phyloP scores from a whole-genome alignment of 2,329 filamentous ascomycete species.

The Biscogniauxia mediterranea region DNA sequence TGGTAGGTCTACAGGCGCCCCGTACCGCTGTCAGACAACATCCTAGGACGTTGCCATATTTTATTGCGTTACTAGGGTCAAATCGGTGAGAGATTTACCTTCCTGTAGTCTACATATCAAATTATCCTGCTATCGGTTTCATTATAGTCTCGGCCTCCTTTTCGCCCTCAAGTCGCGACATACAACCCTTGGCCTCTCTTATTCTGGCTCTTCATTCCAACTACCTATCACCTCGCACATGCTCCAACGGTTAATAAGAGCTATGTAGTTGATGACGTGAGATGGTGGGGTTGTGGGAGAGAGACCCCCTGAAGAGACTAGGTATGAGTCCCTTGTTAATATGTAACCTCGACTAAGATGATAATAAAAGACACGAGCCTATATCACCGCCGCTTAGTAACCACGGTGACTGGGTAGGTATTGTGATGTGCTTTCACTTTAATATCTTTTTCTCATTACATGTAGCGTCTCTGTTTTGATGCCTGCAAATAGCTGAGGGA shows the following conservation, averaged over 20 bases:
- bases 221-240: background rate
- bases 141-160: background rate
- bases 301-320: background rate
- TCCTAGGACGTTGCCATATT: background rate
- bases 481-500: background rate
- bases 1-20: background rate
- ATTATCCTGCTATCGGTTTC: background rate
- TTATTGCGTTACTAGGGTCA: background rate
- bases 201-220: background rate
- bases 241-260: background rate
- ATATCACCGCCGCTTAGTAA: background rate
- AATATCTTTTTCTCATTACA: background rate
- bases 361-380: background rate
- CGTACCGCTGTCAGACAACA: background rate
- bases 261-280: background rate
- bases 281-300: background rate
- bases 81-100: background rate
- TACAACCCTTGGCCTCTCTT: background rate
- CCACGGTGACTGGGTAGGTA: background rate
- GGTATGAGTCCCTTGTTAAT: background rate
- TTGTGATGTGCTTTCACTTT: background rate
- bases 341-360: background rate
- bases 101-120: background rate
- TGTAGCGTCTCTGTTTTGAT: background rate
- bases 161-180: background rate